Evolutionary conservation across 1,139 yeast species (phyloP).

Genomic region (Diutina neorugosa): DNA sequence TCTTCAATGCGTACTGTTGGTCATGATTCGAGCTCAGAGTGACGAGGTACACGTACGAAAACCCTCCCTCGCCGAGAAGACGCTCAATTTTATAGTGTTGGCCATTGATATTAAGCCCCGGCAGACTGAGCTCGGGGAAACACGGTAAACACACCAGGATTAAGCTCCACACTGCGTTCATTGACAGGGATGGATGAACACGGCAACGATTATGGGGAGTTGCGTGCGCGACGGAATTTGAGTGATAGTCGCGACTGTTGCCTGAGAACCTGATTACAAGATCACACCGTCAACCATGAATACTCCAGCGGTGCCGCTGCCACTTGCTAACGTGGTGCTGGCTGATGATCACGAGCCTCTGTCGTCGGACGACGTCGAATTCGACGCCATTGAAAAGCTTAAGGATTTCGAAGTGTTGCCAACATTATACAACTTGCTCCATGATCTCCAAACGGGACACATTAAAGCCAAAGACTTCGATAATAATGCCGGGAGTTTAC

Average conservation of each 20-base stretch:
- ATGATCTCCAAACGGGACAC: conserved; percentile 22
- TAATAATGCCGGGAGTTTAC: conserved; percentile 29
- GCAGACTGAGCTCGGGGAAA: conserved; percentile 29
- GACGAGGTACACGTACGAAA: conserved; percentile 80
- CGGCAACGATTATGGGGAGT: neutral
- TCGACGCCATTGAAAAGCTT: conserved; percentile 17
- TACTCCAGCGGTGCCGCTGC: conserved; percentile 4
- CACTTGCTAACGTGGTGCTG: conserved; percentile 5
- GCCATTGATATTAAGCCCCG: conserved; percentile 34
- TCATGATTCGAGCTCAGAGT: conserved; percentile 31
- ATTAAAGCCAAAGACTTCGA: conserved; percentile 33
- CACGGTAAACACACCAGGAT: conserved; percentile 29
- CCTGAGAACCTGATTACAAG: neutral
- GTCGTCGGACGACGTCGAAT: neutral
- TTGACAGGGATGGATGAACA: neutral
- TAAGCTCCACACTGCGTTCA: conserved; percentile 13
- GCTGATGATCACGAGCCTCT: conserved; percentile 7
- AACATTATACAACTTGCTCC: conserved; percentile 25
- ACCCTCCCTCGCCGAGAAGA: conserved; percentile 82
- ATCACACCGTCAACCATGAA: no score
- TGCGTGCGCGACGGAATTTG: neutral
- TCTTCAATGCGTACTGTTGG: conserved; percentile 62
- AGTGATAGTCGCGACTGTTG: neutral
- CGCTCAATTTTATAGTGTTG: conserved; percentile 43
- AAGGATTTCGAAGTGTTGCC: conserved; percentile 24